Percentiles rank a stretch among this genome's conserved stretches.
These are phyloP conservation scores for Cladosporium sp. DNA, from an alignment of 2,329 filamentous ascomycete genomes.

Conservation along the genomic window DNA sequence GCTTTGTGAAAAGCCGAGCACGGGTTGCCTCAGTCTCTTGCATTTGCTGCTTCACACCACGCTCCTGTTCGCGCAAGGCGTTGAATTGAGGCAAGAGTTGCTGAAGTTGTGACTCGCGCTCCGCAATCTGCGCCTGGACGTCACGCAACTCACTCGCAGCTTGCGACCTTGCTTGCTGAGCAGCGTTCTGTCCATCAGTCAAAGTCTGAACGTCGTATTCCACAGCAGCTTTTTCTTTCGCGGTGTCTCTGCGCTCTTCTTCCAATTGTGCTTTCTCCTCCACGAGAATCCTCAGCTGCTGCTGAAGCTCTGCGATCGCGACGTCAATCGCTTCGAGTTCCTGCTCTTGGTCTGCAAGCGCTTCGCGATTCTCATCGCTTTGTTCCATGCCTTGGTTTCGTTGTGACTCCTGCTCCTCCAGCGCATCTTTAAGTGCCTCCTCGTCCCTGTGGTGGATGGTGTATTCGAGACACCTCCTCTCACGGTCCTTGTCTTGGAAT, in stretches of 20 bases:
- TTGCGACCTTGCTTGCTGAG: slow-evolving; percentile 66
- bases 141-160: slow-evolving; percentile 69
- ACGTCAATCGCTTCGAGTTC: slow-evolving; percentile 71
- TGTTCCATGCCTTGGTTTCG: slow-evolving; percentile 79
- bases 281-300: slow-evolving; percentile 77
- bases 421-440: slow-evolving; percentile 67
- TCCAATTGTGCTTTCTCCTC: slow-evolving; percentile 86
- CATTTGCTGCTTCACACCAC: slow-evolving; percentile 64
- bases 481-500: slow-evolving; percentile 92
- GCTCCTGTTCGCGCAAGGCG: slow-evolving; percentile 68
- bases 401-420: slow-evolving; percentile 78
- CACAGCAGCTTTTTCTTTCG: slow-evolving; percentile 74
- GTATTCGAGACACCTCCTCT: slow-evolving; percentile 88
- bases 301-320: slow-evolving; percentile 73
- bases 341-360: slow-evolving; percentile 69
- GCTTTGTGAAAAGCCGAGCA: slow-evolving; percentile 83
- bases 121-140: slow-evolving; percentile 68
- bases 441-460: slow-evolving; percentile 91
- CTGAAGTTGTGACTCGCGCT: slow-evolving; percentile 72
- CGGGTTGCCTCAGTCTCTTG: slow-evolving; percentile 71
- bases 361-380: slow-evolving; percentile 73
- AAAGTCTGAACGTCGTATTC: slow-evolving; percentile 82
- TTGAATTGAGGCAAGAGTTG: slow-evolving; percentile 74
- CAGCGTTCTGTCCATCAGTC: slow-evolving; percentile 74
- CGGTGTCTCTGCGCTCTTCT: slow-evolving; percentile 78